Evolutionary conservation across 2,329 filamentous ascomycete genomes (phyloP).

Genomic region (Blastomyces parvus): DNA sequence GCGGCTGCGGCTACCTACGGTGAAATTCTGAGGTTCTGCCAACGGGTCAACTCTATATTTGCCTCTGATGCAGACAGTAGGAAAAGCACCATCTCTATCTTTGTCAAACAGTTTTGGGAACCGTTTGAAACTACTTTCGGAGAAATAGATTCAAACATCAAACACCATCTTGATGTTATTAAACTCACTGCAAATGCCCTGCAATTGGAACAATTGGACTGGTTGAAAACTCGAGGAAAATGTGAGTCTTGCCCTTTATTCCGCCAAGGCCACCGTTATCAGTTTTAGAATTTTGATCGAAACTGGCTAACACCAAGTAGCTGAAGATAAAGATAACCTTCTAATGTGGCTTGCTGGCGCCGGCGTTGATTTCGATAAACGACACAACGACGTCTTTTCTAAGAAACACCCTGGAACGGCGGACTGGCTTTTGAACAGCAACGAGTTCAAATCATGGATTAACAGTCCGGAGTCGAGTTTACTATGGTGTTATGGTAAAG

Average conservation of each 20-base stretch:
- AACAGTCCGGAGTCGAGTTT: not conserved
- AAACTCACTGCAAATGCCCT: not conserved
- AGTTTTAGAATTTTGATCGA: not conserved
- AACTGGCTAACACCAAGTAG: not conserved
- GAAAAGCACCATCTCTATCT: not conserved
- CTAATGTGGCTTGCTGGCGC: not conserved
- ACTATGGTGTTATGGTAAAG: constrained; percentile 6
- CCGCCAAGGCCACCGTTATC: not conserved
- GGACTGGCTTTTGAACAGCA: not conserved
- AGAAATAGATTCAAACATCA: not conserved
- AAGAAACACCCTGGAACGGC: constrained; percentile 5
- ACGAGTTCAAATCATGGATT: constrained; percentile 5
- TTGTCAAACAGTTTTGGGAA: constrained; percentile 1
- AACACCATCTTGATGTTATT: not conserved
- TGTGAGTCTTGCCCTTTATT: not conserved
- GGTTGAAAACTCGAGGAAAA: not conserved
- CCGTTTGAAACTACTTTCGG: constrained; percentile 2
- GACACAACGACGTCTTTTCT: constrained; percentile 1
- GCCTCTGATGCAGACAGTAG: not conserved
- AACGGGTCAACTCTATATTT: not conserved
- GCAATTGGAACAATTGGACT: constrained; percentile 4
- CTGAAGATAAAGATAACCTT: not conserved
- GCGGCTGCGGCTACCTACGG: not conserved
- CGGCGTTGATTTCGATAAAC: constrained; percentile 5
- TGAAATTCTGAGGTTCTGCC: constrained; percentile 3